Percentiles rank a stretch among this genome's conserved stretches.
phyloP scores from a whole-genome alignment of 139 green algal species.

The Parachlorella kessleri region DNA sequence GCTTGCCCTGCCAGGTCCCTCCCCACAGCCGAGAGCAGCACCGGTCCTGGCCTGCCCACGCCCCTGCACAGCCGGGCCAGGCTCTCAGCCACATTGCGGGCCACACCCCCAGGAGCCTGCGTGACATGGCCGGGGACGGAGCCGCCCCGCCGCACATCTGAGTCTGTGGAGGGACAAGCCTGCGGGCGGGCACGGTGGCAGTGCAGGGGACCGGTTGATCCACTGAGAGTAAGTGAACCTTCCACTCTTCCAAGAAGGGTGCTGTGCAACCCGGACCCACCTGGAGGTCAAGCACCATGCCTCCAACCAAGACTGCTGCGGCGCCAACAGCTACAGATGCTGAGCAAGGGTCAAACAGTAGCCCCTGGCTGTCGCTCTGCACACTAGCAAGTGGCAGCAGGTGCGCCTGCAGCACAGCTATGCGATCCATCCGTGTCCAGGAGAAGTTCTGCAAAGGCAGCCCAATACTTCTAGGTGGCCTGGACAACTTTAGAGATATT shows the following conservation, averaged over 20 bases:
- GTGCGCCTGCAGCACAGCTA: not conserved
- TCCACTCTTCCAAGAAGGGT: not conserved
- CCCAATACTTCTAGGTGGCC: too few species aligned
- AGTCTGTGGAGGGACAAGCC: not conserved
- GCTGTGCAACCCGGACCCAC: not conserved
- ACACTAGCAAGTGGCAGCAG: not conserved
- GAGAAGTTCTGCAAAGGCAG: too few species aligned
- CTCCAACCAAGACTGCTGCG: slow-evolving; percentile 23
- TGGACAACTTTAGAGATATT: too few species aligned
- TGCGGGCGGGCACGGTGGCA: too few species aligned
- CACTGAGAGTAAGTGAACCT: too few species aligned
- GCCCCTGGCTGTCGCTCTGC: too few species aligned
- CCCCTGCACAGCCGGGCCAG: slow-evolving; percentile 30
- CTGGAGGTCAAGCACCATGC: slow-evolving; percentile 50
- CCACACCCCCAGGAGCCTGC: slow-evolving; percentile 52
- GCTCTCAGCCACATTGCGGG: slow-evolving; percentile 63
- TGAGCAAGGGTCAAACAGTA: too few species aligned
- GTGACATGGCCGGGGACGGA: slow-evolving; percentile 47
- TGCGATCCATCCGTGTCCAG: too few species aligned
- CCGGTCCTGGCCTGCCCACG: slow-evolving; percentile 1
- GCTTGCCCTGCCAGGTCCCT: slow-evolving; percentile 43
- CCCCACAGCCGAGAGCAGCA: slow-evolving; percentile 53
- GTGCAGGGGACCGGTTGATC: too few species aligned
- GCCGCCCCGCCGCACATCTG: slow-evolving; percentile 24
- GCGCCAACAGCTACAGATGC: too few species aligned